Evolutionary conservation across 73 alveolate species (phyloP).

Genomic region (Paramecium caudatum): DNA sequence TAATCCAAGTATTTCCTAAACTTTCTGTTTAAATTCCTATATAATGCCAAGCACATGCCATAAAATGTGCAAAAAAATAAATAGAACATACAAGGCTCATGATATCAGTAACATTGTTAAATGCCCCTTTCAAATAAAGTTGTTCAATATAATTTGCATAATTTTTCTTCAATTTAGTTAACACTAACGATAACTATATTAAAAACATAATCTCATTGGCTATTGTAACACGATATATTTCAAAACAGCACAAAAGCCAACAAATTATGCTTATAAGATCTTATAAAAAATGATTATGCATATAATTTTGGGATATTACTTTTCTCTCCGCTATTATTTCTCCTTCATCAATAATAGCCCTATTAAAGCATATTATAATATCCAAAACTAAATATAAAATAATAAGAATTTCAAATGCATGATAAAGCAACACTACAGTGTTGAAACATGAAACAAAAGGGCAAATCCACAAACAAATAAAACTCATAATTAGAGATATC

Average conservation of each 20-base stretch:
- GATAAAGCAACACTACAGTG: too few relatives aligned
- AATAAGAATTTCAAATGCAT: too few relatives aligned
- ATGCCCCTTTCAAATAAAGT: background rate
- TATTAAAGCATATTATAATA: background rate
- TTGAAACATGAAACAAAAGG: too few relatives aligned
- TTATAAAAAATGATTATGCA: background rate
- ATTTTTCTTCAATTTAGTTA: background rate
- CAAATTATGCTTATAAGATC: background rate
- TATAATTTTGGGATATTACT: background rate
- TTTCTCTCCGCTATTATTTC: background rate
- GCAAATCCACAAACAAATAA: too few relatives aligned
- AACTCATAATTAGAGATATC: too few relatives aligned
- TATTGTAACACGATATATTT: background rate
- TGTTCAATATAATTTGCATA: background rate
- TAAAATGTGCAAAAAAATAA: slow-evolving; percentile 43
- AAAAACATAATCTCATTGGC: background rate
- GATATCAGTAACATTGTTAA: background rate
- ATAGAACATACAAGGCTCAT: background rate
- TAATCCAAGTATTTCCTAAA: slow-evolving; percentile 35
- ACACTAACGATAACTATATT: background rate
- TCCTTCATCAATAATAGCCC: background rate
- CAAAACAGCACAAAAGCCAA: background rate
- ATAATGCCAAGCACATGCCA: slow-evolving; percentile 52
- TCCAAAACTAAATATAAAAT: background rate
- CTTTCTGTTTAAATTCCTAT: slow-evolving; percentile 19